Base-by-base conservation (phyloP, 1,284 basidiomycete genomes). In the Pseudomicrostroma phylloplanum region DNA sequence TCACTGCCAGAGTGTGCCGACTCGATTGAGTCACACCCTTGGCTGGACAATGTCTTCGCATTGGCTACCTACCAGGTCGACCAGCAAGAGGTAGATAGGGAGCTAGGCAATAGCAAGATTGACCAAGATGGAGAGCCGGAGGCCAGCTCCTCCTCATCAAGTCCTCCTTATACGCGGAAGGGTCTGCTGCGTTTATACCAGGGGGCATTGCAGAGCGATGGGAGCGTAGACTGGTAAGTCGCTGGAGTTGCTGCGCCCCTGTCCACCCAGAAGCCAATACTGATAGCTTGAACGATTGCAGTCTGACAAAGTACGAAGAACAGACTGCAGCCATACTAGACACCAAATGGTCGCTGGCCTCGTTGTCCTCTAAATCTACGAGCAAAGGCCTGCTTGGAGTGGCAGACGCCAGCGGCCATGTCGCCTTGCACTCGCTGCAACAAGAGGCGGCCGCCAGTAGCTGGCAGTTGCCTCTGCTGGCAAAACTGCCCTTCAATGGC, bases 21-120 rank as follows among this genome's bases (percentile, higher is more conserved):
- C 64, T 74, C 71, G 15, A 62, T 78, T 53, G 77, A 78, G 59
- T 71, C 71, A 1, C 73, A 71, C 12, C 77, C 77, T 0, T 58
- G 40, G 19, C 25, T 56, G 2, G 26, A 53, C 1, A 66, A 67
- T 30, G 43, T 78, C 21, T 79, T 78, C 61, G 77, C 73, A 2
- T 66, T 77, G 6, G 75, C 70, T 1, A 79, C 77, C 1, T 79
- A 79, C 39, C 76, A 79, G 53, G 73, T 79, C 9, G 74, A 78
- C 56, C 66, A 79, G 58, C 63, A 67, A n/a, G 66, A 69, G 42
- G n/a, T 60, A 57, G 57, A 63, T 49, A 19, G 51, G n/a, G 51
- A 54, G 51, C n/a, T 54, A 2, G 21, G 51, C 51, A 54, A 59
- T 11, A 41, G 56, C 11, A 60, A 61, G 6, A 60, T 55, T 6